Conservation (phyloP, 805 yeast species). For the Barnettozyma populi region DNA sequence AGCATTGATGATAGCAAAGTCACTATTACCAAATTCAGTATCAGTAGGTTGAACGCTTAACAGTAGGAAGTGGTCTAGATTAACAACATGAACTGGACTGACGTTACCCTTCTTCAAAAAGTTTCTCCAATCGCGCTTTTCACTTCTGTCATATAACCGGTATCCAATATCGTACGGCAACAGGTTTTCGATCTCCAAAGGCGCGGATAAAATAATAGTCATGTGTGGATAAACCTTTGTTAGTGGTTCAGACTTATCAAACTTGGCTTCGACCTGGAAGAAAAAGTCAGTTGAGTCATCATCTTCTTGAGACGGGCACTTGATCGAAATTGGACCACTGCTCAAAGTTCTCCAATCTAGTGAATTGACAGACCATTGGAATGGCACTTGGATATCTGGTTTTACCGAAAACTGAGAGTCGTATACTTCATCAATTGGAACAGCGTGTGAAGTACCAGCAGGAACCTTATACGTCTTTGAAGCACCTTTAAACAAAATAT, state of each 20-base stretch:
- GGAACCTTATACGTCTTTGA: slow-evolving; percentile 35
- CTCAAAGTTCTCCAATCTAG: slow-evolving; percentile 63
- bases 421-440: slow-evolving; percentile 72
- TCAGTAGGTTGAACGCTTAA: slow-evolving; percentile 62
- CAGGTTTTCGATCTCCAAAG: slow-evolving; percentile 77
- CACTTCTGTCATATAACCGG: slow-evolving; percentile 69
- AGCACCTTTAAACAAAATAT: slow-evolving; percentile 30
- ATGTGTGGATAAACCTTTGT: slow-evolving; percentile 79
- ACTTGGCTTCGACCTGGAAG: slow-evolving; percentile 68
- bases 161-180: slow-evolving; percentile 78
- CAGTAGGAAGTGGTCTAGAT: slow-evolving; percentile 63
- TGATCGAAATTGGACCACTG: slow-evolving; percentile 45
- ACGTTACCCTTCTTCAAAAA: slow-evolving; percentile 56
- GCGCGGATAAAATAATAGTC: slow-evolving; percentile 73
- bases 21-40: slow-evolving; percentile 58
- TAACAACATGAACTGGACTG: slow-evolving; percentile 76
- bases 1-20: slow-evolving; percentile 64
- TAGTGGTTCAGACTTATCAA: slow-evolving; percentile 61
- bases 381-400: slow-evolving; percentile 54
- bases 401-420: slow-evolving; percentile 49
- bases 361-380: slow-evolving; percentile 61
- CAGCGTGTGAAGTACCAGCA: slow-evolving; percentile 54
- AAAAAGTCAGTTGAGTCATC: slow-evolving; percentile 46
- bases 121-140: slow-evolving; percentile 62
- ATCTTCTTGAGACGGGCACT: slow-evolving; percentile 45